Evolutionary conservation across 2,329 filamentous ascomycete genomes (phyloP), one percentile per base, ranked within the genome.

Genomic region (Claviceps sp.): DNA sequence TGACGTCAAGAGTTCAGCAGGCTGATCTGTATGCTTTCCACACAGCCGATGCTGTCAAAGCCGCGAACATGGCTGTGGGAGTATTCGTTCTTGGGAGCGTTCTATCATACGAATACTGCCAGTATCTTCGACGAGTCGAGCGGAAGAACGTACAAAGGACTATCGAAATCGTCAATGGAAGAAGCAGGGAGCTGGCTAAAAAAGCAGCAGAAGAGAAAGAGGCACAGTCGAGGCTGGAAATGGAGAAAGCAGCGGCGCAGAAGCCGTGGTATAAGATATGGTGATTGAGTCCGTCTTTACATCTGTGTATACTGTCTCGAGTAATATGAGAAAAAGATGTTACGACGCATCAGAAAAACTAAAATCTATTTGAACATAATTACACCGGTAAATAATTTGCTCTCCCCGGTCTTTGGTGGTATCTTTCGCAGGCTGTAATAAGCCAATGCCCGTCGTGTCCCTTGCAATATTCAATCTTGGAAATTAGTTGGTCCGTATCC

Each of bases 1-100:
- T n/a, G 14, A 41, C 24, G 37, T 18, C 37, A 30, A 9, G 34
- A 18, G 34, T 6, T 30, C 16, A 26, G n/a, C 7, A 9, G 37
- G 16, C 50, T 51, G 11, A 51, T 18, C 22, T 22, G 30, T 18
- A 9, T 26, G 13, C 34, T 26, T 16, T 3, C 9, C 24, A 24
- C 6, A n/a, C 42, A 69, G 67, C 66, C 34, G 67, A 64, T 38
- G 59, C 61, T 2, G 50, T 57, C 22, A 65, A 78, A 61, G 81
- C 86, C 1, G 83, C 85, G 38, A 94, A 94, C 62, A 95, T 87
- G 86, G 89, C 88, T 0, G 88, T 93, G 5, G 86, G 82, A 6
- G 75, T 81, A 38, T 95, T 93, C 65, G 73, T 84, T 24, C 64
- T 85, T 20, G 78, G 78, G 6, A 83, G 85, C n/a, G 72, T 85